These are phyloP conservation scores for Marchantia paleacea DNA, from an alignment of 225 moss, liverwort and hornwort species.

Conservation along the genomic window DNA sequence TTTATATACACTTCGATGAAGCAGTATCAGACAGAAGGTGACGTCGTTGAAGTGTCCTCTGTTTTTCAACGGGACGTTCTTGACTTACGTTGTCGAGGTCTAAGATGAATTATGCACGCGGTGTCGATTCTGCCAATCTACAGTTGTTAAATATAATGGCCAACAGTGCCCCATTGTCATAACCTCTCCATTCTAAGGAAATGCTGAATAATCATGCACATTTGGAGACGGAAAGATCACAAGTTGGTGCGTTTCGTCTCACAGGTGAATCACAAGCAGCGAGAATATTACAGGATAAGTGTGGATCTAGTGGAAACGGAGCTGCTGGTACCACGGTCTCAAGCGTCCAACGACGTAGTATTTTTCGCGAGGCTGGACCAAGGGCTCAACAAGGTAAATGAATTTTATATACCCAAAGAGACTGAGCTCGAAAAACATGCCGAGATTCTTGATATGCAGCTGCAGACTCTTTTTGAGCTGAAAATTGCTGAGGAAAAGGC, in stretches of 20 bases:
- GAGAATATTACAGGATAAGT: background rate
- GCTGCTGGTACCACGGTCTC: conserved; percentile 39
- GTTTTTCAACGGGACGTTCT: background rate
- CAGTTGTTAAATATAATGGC: background rate
- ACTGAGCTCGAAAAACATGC: conserved; percentile 53
- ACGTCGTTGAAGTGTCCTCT: too few species aligned
- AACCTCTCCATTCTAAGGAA: too few species aligned
- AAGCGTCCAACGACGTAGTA: conserved; percentile 40
- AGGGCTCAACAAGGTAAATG: conserved; percentile 64
- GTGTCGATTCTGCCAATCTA: background rate
- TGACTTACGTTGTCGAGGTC: background rate
- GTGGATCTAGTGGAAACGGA: conserved; percentile 48
- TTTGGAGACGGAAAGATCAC: too few species aligned
- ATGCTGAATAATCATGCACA: too few species aligned
- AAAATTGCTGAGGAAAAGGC: background rate
- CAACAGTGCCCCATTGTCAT: too few species aligned
- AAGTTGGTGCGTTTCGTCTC: background rate
- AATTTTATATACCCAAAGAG: conserved; percentile 57
- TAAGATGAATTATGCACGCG: background rate
- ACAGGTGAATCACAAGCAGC: conserved; percentile 37
- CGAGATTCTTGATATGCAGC: conserved; percentile 54
- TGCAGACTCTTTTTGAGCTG: conserved; percentile 28
- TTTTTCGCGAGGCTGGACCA: conserved; percentile 58
- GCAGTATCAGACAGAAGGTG: too few species aligned
- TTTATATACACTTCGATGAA: too few species aligned